Evolutionary conservation across 2,329 filamentous ascomycete genomes (phyloP), one percentile per base, ranked within the genome.

Genomic region (Colletotrichum sp.): DNA sequence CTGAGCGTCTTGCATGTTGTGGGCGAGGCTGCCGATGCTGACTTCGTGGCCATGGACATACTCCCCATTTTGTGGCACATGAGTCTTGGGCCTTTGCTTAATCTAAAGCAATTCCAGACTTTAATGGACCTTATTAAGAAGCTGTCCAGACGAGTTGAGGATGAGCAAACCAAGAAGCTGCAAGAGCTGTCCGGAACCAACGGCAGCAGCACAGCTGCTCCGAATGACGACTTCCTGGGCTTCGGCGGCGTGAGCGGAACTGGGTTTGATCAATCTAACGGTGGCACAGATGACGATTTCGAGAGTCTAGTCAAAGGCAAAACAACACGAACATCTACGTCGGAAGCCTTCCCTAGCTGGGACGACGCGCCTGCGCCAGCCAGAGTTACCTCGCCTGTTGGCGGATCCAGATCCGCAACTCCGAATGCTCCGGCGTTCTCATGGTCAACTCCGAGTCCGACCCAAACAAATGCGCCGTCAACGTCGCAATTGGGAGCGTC

Each of bases 41-140:
- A 98, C 60, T 98, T 98, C 81, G 91, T 98, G 27, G 97, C 97
- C 15, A 93, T 97, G 86, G 96, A 98, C 71, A 92, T 98, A 18
- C 87, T 99, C 13, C 97, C 97, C 0, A 91, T 97, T 12, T 87
- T 99, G 2, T 99, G 97, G 97, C 91, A 86, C 78, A 98, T 98
- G 91, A 95, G 94, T 80, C 88, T 99, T 5, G 97, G 97, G 0
- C 97, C 97, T 1, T 87, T 99, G 34, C 91, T 99, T 7, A 94
- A 98, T 80, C 88, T 98, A 9, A 90, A 93, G 75, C 96, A 96
- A 82, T 99, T 99, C 82, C 94, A 96, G 82, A 88, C 91, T 0
- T 98, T 97, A 83, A 98, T 98, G 95, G 88, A 92, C 6, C 88
- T 98, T 61, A 97, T 98, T 84, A 97, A 95, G 83, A 90, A 87